phyloP scores from a whole-genome alignment of 768 basidiomycete species.

The Amyloporia xantha region DNA sequence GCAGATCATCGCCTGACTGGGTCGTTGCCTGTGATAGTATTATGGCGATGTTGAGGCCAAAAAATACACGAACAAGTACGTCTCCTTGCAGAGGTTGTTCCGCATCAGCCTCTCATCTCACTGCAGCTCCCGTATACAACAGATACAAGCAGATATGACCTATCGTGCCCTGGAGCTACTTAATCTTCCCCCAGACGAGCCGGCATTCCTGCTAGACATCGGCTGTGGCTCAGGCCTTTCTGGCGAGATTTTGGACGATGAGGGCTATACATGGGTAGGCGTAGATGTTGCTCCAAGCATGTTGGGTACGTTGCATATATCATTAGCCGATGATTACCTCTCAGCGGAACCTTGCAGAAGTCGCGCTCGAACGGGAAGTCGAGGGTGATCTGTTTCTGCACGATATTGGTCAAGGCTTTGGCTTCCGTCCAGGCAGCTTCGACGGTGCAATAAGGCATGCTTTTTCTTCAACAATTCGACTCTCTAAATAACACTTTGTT shows the following conservation, averaged over 20 bases:
- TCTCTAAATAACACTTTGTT: background rate
- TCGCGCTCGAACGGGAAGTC: slow-evolving; percentile 90
- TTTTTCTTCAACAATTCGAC: background rate
- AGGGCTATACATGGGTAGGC: slow-evolving; percentile 90
- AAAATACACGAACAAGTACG: slow-evolving; percentile 93
- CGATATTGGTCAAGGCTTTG: slow-evolving; percentile 97
- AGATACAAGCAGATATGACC: slow-evolving; percentile 97
- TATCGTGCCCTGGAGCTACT: slow-evolving; percentile 90
- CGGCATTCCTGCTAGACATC: slow-evolving; percentile 87
- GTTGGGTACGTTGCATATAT: slow-evolving; percentile 58
- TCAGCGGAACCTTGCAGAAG: slow-evolving; percentile 47
- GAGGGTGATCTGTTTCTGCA: slow-evolving; percentile 96
- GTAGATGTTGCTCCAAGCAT: slow-evolving; percentile 95
- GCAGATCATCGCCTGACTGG: background rate
- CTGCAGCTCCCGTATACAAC: slow-evolving; percentile 85
- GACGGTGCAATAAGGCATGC: slow-evolving; percentile 95
- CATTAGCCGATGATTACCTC: background rate
- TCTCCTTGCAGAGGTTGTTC: background rate
- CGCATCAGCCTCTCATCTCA: background rate
- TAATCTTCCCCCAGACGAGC: slow-evolving; percentile 69
- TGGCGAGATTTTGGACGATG: slow-evolving; percentile 93
- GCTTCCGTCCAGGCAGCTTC: slow-evolving; percentile 93
- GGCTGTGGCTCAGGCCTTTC: slow-evolving; percentile 97
- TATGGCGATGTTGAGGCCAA: slow-evolving; percentile 94
- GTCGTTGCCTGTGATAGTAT: slow-evolving; percentile 49